A percentile compares a stretch with the other conserved stretches of the same genome.
Conservation (phyloP, 2,329 filamentous ascomycete species). For the Ophiostoma novo-ulmi region DNA sequence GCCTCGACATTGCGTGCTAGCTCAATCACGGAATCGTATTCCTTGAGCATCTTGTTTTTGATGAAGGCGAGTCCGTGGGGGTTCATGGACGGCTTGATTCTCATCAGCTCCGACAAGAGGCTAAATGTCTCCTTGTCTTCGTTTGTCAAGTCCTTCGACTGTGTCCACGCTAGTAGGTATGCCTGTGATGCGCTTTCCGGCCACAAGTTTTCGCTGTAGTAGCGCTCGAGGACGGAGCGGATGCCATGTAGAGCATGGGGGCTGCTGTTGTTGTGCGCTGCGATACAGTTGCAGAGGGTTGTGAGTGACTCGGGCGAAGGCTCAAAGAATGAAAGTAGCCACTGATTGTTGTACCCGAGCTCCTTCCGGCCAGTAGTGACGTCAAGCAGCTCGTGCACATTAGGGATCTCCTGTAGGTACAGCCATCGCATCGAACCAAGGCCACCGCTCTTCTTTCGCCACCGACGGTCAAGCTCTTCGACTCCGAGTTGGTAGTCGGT, state of each 20-base stretch:
- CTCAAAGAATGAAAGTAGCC: conserved; percentile 26
- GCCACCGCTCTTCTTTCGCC: conserved; percentile 14
- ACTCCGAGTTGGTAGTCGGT: conserved; percentile 11
- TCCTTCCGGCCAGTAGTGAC: conserved; percentile 19
- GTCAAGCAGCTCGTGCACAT: conserved; percentile 22
- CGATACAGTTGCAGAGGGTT: conserved; percentile 24
- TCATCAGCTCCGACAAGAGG: conserved; percentile 23
- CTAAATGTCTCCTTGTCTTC: conserved; percentile 24
- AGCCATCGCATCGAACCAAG: conserved; percentile 22
- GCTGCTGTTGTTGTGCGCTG: conserved; percentile 18
- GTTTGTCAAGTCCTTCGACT: conserved; percentile 20
- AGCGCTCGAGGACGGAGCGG: conserved; percentile 25
- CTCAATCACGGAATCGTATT: conserved; percentile 26
- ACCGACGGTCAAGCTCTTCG: conserved; percentile 19
- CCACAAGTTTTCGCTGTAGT: conserved; percentile 22
- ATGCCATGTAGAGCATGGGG: conserved; percentile 18
- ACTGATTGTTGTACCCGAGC: conserved; percentile 20
- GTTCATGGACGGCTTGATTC: conserved; percentile 20
- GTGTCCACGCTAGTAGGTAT: conserved; percentile 27
- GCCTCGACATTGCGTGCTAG: conserved; percentile 25
- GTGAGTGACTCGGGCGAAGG: conserved; percentile 21
- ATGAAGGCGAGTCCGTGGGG: conserved; percentile 21
- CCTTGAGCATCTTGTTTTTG: conserved; percentile 20
- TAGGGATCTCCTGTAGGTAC: conserved; percentile 23
- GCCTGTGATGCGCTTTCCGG: conserved; percentile 21